A percentile compares a stretch with the other conserved stretches of the same genome.
Evolutionary conservation across 305 asterid genomes (phyloP).

Genomic region (Petunia hybrid): DNA sequence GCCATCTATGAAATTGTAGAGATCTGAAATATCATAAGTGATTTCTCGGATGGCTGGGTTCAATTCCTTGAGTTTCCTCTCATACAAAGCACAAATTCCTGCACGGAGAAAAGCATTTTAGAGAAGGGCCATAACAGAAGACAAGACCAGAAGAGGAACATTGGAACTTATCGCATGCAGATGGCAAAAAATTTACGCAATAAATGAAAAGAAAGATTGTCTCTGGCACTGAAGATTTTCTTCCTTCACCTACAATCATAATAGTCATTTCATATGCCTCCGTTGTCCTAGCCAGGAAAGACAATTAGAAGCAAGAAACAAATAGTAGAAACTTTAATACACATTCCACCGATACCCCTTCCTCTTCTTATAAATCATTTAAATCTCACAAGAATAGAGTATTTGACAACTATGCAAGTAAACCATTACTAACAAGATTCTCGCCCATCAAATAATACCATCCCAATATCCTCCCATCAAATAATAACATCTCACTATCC

Average conservation of each 20-base stretch:
- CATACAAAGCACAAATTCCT: conserved; percentile 91
- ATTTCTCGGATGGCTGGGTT: conserved; percentile 84
- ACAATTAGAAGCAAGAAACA: not conserved
- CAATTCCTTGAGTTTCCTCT: conserved; percentile 78
- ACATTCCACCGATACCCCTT: not conserved
- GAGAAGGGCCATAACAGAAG: conserved; percentile 1
- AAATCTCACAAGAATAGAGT: not conserved
- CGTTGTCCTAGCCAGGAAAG: not conserved
- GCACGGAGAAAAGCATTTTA: conserved; percentile 35
- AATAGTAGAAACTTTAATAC: not conserved
- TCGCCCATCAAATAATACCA: not conserved
- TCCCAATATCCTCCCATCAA: not conserved
- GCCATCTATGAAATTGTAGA: conserved; percentile 88
- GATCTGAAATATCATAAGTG: conserved; percentile 89
- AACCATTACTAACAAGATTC: not conserved
- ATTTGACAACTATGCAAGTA: not conserved
- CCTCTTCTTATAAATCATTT: not conserved
- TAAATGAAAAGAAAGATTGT: not conserved
- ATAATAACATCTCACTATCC: not conserved
- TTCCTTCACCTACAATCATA: conserved; percentile 7
- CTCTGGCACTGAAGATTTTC: not conserved
- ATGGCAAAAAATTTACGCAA: not conserved
- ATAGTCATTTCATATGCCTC: not conserved
- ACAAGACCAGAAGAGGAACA: not conserved
- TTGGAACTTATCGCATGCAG: conserved; percentile 15